Base-by-base conservation (phyloP, 2,329 filamentous ascomycete genomes). In the Cercospora zeae-maydis region DNA sequence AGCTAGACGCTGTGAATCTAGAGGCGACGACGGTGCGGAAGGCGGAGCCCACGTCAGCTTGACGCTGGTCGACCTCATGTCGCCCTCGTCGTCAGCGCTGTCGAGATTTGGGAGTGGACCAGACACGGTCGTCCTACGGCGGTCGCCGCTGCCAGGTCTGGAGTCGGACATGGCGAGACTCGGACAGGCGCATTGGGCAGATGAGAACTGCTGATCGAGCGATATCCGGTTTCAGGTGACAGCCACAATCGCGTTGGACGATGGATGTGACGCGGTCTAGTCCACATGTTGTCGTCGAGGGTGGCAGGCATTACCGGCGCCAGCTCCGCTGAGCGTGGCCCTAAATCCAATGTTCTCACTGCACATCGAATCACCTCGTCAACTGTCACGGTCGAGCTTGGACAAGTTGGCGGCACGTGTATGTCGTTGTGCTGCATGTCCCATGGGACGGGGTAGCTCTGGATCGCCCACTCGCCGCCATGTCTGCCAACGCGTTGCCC, bases 401-500 rank as follows among this genome's bases (percentile, higher is more conserved):
- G 49, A 53, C 49, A 34, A 53, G 14, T 53, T 11, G 27, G 49
- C 31, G 49, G 27, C 49, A 53, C 49, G 49, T 53, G 49, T 53
- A 34, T 53, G n/a, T 53, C 16, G 31, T 33, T 53, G 16, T 21
- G 30, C 31, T 34, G 11, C 14, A 24, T 31, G 8, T 30, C 55
- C 30, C 13, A 14, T 45, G 24, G 21, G n/a, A 58, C 34, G 16
- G n/a, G 51, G 42, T 30, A 33, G 27, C 10, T 33, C 27, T 31
- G 24, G 56, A 21, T 37, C 30, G 31, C 21, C 57, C 14, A 42
- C 21, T 16, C 19, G 3, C 67, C 59, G 69, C 66, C 69, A 89
- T 88, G 86, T 84, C 84, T 66, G 82, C 84, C 63, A 79, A 79
- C 68, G 16, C 49, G 14, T 79, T 85, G 67, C 83, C 85, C 57